Evolutionary conservation across 257 asterid genomes (phyloP), one percentile per base, ranked within the genome.

Genomic region (Primulina huaijiensis): DNA sequence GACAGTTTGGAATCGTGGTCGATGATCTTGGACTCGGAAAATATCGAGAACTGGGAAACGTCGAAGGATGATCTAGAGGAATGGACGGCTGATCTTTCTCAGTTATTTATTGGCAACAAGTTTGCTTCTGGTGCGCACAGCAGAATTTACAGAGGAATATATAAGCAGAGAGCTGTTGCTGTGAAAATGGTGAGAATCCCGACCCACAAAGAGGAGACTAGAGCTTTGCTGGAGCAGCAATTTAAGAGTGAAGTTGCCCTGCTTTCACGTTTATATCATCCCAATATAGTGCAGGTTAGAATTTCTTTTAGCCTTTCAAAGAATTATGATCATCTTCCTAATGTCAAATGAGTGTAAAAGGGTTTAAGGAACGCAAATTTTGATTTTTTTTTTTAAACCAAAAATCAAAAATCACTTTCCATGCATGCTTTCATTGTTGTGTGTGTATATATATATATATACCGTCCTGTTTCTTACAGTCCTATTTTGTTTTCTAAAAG

Each of bases 1-100:
- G 99, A 94, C 80, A 94, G 99, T 76, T 61, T 91, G 58, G 97
- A 94, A 46, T 94, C 99, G 23, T 94, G 99, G 99, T 91, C 97
- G 20, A 91, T 91, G 99, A 89, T 94, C 52, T 65, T 94, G 72
- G 99, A 93, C 12, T 88, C 97, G 3, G 98, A 88, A 71, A 90
- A 90, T 73, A 77, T 86, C 17, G 99, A 94, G 67, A 87, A 82
- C 0, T 87, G 97, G 97, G 99, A 89, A 23, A 86, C 81, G 4
- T 75, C 88, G 0, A 82, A 82, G 75, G 90, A 86, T 55, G 92
- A 90, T 16, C 79, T 77, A 9, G 98, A 88, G 69, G 92, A 90
- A 64, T 84, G 92, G 86, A 78, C 85, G 3, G 95, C 88, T 8
- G 95, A 93, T 80, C 92, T 93, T n/a, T 89, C 99, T 17, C 94